Evolutionary conservation across 2,329 filamentous ascomycete genomes (phyloP).

Genomic region (Colletotrichum lupini): DNA sequence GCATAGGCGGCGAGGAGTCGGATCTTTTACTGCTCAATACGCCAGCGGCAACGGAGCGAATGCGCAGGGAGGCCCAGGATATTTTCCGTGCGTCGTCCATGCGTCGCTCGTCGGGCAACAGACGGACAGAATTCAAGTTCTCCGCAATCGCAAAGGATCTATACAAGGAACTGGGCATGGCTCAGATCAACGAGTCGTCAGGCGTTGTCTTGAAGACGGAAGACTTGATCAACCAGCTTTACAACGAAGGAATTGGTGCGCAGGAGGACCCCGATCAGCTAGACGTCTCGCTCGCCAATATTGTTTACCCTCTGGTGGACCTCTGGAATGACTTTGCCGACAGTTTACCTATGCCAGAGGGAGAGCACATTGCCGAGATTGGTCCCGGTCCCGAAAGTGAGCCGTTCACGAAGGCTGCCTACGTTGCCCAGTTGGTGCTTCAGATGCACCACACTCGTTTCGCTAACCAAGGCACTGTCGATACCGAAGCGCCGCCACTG

Average conservation of each 20-base stretch:
- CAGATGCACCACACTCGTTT: conserved; percentile 78
- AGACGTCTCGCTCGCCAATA: conserved; percentile 65
- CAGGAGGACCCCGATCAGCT: conserved; percentile 67
- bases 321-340: conserved; percentile 68
- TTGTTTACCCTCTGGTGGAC: conserved; percentile 61
- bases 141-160: conserved; percentile 78
- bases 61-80: conserved; percentile 65
- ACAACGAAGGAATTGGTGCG: conserved; percentile 68
- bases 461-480: conserved; percentile 43
- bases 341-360: conserved; percentile 58
- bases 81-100: conserved; percentile 65
- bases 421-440: conserved; percentile 81
- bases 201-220: conserved; percentile 82
- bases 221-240: conserved; percentile 72
- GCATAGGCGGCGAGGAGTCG: conserved; percentile 49
- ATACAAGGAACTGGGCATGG: conserved; percentile 67
- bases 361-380: conserved; percentile 69
- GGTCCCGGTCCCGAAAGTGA: conserved; percentile 72
- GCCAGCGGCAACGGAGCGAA: conserved; percentile 63
- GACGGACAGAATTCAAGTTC: conserved; percentile 71
- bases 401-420: conserved; percentile 80
- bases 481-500: conserved; percentile 64
- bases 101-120: conserved; percentile 52
- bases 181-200: conserved; percentile 74
- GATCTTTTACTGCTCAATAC: conserved; percentile 67